A percentile compares a stretch with the other conserved stretches of the same genome.
Evolutionary conservation across 306 rosid genomes (phyloP).

Genomic region (Fragaria vesca): DNA sequence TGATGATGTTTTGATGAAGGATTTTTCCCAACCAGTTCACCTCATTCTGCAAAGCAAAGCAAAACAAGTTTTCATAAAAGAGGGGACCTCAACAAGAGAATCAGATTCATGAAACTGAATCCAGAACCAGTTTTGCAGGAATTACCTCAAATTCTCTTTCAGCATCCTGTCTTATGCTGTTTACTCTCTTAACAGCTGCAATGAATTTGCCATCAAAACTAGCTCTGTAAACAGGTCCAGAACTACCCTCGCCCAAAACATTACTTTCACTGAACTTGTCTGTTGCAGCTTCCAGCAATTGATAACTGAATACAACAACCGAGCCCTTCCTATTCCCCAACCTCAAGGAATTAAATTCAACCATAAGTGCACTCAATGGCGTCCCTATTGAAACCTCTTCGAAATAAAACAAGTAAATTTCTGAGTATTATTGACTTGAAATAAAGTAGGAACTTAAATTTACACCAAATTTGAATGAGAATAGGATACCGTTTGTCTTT

Average conservation of each 20-base stretch:
- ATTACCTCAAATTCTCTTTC: slow-evolving; percentile 77
- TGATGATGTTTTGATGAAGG: slow-evolving; percentile 73
- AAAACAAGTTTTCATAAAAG: slow-evolving; percentile 20
- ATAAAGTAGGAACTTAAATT: slow-evolving; percentile 4
- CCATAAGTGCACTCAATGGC: slow-evolving; percentile 41
- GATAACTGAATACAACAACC: slow-evolving; percentile 62
- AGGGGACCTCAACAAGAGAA: slow-evolving; percentile 21
- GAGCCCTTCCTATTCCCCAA: slow-evolving; percentile 62
- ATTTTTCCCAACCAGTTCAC: slow-evolving; percentile 80
- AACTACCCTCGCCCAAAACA: slow-evolving; percentile 55
- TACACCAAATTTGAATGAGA: slow-evolving; percentile 11
- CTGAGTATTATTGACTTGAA: slow-evolving; percentile 14
- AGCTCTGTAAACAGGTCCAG: slow-evolving; percentile 63
- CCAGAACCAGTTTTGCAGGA: slow-evolving; percentile 17
- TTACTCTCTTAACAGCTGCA: slow-evolving; percentile 72
- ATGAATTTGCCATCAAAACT: slow-evolving; percentile 57
- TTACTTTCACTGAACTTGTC: slow-evolving; percentile 60
- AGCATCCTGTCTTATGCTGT: slow-evolving; percentile 38
- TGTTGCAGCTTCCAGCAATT: slow-evolving; percentile 71
- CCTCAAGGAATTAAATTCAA: slow-evolving; percentile 54
- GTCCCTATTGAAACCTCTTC: slow-evolving; percentile 56
- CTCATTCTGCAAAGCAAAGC: slow-evolving; percentile 63
- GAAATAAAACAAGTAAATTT: slow-evolving; percentile 15
- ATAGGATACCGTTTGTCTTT: slow-evolving; percentile 51
- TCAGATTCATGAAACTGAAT: slow-evolving; percentile 6